Evolutionary conservation across 192 early-diverging fungal genomes (phyloP).

Genomic region (Geranomyces michiganensis): DNA sequence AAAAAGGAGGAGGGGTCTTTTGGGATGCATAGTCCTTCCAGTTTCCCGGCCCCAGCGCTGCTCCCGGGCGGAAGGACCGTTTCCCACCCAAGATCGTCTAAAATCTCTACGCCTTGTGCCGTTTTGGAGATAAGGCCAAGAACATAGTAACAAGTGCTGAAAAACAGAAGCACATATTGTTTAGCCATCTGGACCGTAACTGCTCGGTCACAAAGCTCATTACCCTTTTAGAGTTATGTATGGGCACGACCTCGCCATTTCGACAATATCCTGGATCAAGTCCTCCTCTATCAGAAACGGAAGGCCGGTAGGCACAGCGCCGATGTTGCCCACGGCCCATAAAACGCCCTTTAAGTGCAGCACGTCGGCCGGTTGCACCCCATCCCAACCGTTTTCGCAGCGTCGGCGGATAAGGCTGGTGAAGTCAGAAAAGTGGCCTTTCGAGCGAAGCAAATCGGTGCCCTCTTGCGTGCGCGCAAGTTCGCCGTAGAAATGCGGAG

Average conservation of each 20-base stretch:
- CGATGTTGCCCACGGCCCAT: conserved; percentile 85
- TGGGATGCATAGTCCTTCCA: conserved; percentile 70
- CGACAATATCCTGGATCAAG: conserved; percentile 71
- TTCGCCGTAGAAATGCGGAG: conserved; percentile 81
- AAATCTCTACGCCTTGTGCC: conserved; percentile 65
- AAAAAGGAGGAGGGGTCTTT: conserved; percentile 62
- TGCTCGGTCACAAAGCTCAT: neutral
- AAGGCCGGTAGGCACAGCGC: conserved; percentile 64
- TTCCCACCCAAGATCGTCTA: conserved; percentile 78
- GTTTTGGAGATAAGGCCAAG: conserved; percentile 73
- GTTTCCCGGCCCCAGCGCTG: conserved; percentile 40
- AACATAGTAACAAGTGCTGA: conserved; percentile 75
- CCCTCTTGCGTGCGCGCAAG: conserved; percentile 77
- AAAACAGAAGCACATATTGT: neutral
- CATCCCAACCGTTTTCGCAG: conserved; percentile 45
- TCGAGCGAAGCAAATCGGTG: conserved; percentile 60
- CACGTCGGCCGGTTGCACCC: conserved; percentile 22
- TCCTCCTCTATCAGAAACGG: conserved; percentile 73
- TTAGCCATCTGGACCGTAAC: too few relatives aligned
- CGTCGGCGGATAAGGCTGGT: conserved; percentile 56
- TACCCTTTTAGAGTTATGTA: conserved; percentile 79
- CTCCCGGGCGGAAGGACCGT: conserved; percentile 48
- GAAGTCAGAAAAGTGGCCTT: conserved; percentile 70
- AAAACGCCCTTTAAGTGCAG: conserved; percentile 72
- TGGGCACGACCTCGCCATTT: conserved; percentile 67